These are phyloP conservation scores for Suhomyces bribrorum DNA, from an alignment of 1,139 yeast genomes.

Conservation along the genomic window DNA sequence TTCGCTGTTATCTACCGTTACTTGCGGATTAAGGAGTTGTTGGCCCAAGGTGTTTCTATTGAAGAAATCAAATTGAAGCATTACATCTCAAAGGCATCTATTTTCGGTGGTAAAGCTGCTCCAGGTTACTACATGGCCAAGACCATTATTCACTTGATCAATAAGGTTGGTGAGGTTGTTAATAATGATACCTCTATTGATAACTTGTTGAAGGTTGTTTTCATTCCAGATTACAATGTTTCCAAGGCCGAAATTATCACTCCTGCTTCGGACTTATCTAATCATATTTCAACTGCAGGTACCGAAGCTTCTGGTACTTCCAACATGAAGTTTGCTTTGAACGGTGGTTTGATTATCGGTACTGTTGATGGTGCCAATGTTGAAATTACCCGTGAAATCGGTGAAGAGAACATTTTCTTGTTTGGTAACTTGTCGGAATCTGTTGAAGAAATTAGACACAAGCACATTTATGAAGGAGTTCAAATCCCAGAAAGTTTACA, in stretches of 20 bases:
- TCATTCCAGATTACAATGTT: slow-evolving; percentile 89
- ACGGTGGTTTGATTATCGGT: slow-evolving; percentile 92
- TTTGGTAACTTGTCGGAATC: slow-evolving; percentile 90
- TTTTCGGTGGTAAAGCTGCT: slow-evolving; percentile 94
- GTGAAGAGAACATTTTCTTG: slow-evolving; percentile 88
- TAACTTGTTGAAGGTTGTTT: slow-evolving; percentile 79
- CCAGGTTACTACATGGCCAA: slow-evolving; percentile 97
- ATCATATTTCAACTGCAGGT: slow-evolving; percentile 97
- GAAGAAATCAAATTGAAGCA: slow-evolving; percentile 62
- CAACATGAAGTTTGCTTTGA: slow-evolving; percentile 91
- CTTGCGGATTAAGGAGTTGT: slow-evolving; percentile 67
- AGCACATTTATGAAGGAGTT: slow-evolving; percentile 63
- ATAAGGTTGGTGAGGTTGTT: slow-evolving; percentile 76
- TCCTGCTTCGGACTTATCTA: slow-evolving; percentile 89
- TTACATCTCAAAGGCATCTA: slow-evolving; percentile 73
- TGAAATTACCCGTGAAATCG: slow-evolving; percentile 90
- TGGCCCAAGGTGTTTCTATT: slow-evolving; percentile 43
- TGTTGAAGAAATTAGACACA: slow-evolving; percentile 81
- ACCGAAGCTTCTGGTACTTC: slow-evolving; percentile 97
- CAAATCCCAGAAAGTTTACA: slow-evolving; percentile 57
- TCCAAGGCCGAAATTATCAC: slow-evolving; percentile 89
- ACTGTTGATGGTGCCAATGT: slow-evolving; percentile 98
- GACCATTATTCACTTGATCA: slow-evolving; percentile 81
- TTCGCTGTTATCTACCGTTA: slow-evolving; percentile 87
- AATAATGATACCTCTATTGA: slow-evolving; percentile 76